Evolutionary conservation across 2,329 filamentous ascomycete species (phyloP), one percentile per base, ranked within the genome.

Genomic region (Colletotrichum horii): DNA sequence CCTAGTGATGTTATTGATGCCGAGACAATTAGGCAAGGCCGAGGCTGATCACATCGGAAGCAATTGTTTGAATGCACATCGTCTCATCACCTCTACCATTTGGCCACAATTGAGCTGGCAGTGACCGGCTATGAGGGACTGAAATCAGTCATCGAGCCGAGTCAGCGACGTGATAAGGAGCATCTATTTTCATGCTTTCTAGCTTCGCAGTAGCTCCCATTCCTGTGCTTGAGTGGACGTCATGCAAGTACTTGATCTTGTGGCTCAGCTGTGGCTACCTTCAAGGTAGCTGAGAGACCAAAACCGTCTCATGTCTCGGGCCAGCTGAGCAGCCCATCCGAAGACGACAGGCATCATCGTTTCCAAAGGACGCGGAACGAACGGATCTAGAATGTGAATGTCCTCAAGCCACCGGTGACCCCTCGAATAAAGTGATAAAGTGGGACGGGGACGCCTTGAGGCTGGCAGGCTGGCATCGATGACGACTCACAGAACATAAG

Each of bases 401-500:
- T 43, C 26, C 28, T 66, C 9, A 30, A 52, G 26, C 55, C 28
- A 34, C 48, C 56, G 16, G 36, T 36, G 48, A 70, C 36, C 34
- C 43, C 36, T 52, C 56, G 56, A 30, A 24, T 19, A n/a, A 36
- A 58, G 24, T 36, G 48, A 26, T 8, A 32, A 32, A 16, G 34
- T 52, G 12, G 36, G 36, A 34, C 36, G 28, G 34, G 30, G 24
- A 68, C n/a, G 56, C 24, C 48, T 58, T 32, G 58, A 64, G 58
- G 43, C 56, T 58, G 64, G 32, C 48, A 64, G 34, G 43, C 43
- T 58, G 64, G 32, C 48, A 65, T 76, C 58, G 58, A 76, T 76
- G 74, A 76, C 74, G 74, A 74, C 56, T 26, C 34, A 38, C 55
- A 19, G 32, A 55, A 26, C 19, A 4, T 55, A 4, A 8, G 75